phyloP scores from a whole-genome alignment of 441 rosid genomes.

The Aleurites moluccanus region DNA sequence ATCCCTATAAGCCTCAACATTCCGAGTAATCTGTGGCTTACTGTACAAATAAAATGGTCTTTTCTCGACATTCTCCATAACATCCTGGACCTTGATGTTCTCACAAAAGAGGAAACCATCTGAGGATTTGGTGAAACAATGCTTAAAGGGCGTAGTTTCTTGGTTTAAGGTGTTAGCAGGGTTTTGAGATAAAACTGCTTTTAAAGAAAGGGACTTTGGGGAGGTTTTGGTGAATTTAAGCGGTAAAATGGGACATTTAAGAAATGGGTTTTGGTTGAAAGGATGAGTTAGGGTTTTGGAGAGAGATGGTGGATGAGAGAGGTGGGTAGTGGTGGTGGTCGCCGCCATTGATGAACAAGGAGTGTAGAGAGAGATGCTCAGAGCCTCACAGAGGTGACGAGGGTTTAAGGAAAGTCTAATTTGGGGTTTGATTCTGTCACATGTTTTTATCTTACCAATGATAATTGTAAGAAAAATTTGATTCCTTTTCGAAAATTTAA shows the following conservation, averaged over 20 bases:
- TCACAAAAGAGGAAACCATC: constrained; percentile 95
- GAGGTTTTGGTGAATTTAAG: constrained; percentile 33
- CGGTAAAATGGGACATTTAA: constrained; percentile 36
- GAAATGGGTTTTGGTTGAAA: constrained; percentile 37
- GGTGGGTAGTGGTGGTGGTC: constrained; percentile 22
- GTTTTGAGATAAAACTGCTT: constrained; percentile 61
- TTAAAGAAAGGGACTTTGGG: constrained; percentile 44
- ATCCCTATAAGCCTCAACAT: constrained; percentile 73
- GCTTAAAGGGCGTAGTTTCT: constrained; percentile 41
- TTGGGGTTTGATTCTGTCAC: too few relatives aligned
- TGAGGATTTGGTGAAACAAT: constrained; percentile 75
- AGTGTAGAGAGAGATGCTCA: not conserved
- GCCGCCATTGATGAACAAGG: constrained; percentile 44
- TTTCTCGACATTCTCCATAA: constrained; percentile 76
- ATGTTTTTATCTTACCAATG: too few relatives aligned
- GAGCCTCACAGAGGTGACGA: not conserved
- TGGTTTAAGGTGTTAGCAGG: constrained; percentile 36
- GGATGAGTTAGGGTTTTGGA: constrained; percentile 44
- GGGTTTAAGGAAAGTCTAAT: not conserved
- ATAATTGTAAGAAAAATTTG: too few relatives aligned
- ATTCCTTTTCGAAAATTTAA: too few relatives aligned
- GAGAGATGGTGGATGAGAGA: constrained; percentile 35
- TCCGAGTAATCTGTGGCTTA: constrained; percentile 85
- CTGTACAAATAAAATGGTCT: constrained; percentile 92
- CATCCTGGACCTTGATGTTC: constrained; percentile 69